Base-by-base conservation (phyloP, 805 yeast genomes). In the Lipomyces sp. region DNA sequence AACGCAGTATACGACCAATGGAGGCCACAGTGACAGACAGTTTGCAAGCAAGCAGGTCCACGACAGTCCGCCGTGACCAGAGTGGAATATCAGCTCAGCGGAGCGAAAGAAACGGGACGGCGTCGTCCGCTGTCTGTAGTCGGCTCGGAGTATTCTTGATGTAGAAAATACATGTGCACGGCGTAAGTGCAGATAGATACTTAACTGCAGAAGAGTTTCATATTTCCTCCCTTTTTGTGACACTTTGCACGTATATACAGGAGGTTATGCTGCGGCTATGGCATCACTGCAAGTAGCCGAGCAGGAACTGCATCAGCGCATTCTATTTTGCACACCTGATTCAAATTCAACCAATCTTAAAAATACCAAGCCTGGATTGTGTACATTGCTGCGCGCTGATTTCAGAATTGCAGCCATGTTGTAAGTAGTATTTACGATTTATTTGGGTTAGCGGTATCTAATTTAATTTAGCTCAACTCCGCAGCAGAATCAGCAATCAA, bases 391-490 rank as follows among this genome's bases (percentile, higher is more conserved):
- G 24, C 3, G n/a, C n/a, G 48, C 24, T 42, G 24, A n/a, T 15
- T 15, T 42, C 29, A 42, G 7, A 42, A 42, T 7, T 15, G 18
- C 48, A 42, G 48, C 18, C 7, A 42, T 42, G 48, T 42, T 42
- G 48, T 42, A 42, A 42, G 48, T 42, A 42, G 48, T 3, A 13
- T 11, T 37, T 37, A 37, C 13, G 15, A 10, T 11, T 37, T 37
- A 42, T 8, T 30, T 53, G 30, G 7, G 15, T 11, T 7, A 11
- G 18, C 13, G 13, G 8, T 0, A n/a, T 58, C 30, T 42, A 18
- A 18, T 8, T 15, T 42, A 13, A 15, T n/a, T 0, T 35, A 57
- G 63, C 55, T 59, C 66, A 6, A 54, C 66, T 18, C 63, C 60
- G 13, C 63, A 59, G 57, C 57, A 33, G 34, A 24, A 30, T 18